Percentiles rank a stretch among this genome's conserved stretches.
phyloP scores from a whole-genome alignment of 2,329 filamentous ascomycete species.

The Ophiostoma triangulosporum region DNA sequence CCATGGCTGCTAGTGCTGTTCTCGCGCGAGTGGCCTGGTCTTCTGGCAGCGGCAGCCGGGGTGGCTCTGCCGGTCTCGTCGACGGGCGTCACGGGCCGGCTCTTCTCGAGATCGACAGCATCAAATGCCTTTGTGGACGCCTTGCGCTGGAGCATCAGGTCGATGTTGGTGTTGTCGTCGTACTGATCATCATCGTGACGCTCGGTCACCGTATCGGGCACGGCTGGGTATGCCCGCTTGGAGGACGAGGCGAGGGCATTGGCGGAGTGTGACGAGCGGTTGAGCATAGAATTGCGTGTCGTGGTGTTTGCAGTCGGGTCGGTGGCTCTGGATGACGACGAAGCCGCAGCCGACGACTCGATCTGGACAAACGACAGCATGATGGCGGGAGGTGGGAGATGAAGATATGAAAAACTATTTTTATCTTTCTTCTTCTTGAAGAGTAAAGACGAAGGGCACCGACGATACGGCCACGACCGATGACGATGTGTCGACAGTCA shows the following conservation, averaged over 20 bases:
- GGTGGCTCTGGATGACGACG: not conserved
- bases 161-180: not conserved
- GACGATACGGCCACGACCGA: too few relatives aligned
- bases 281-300: conserved; percentile 17
- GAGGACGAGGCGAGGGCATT: not conserved
- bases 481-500: too few relatives aligned
- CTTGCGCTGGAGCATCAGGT: conserved; percentile 1
- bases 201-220: conserved; percentile 19
- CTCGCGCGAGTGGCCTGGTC: conserved; percentile 7
- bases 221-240: conserved; percentile 25
- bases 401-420: not conserved
- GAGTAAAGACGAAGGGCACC: not conserved
- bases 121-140: conserved; percentile 9
- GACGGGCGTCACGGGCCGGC: conserved; percentile 33
- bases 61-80: conserved; percentile 4
- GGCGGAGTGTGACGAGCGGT: not conserved
- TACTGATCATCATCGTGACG: conserved; percentile 1
- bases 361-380: conserved; percentile 11
- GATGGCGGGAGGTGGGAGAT: not conserved
- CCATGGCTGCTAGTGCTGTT: not conserved
- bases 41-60: too few relatives aligned
- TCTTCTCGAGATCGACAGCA: conserved; percentile 35
- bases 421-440: not conserved
- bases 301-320: conserved; percentile 17
- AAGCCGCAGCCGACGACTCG: conserved; percentile 16